Conservation (phyloP, 345 rosid species). For the Salix exigua region DNA sequence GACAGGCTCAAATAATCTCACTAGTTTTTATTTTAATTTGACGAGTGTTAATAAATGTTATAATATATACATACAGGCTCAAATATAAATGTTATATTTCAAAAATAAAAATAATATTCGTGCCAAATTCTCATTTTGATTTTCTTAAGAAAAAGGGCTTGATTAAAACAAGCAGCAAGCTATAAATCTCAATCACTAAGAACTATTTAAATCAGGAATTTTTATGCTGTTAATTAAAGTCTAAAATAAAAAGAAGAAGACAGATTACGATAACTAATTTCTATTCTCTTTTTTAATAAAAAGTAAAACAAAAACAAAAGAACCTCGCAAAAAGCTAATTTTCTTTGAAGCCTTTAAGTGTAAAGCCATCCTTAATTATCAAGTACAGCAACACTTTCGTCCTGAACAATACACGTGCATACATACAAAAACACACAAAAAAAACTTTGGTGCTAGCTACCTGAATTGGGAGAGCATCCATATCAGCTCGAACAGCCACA, state of each 20-base stretch:
- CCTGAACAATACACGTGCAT: not conserved
- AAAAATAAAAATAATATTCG: too few species aligned
- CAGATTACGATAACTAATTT: not conserved
- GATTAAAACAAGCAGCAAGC: not conserved
- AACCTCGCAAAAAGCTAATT: not conserved
- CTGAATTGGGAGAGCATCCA: conserved; percentile 28
- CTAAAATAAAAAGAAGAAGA: not conserved
- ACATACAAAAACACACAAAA: not conserved
- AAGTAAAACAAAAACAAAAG: not conserved
- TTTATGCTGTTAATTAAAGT: not conserved
- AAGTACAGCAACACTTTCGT: not conserved
- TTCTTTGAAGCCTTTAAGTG: not conserved
- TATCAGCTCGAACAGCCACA: conserved; percentile 25
- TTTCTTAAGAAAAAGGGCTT: not conserved
- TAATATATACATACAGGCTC: too few species aligned
- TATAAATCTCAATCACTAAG: not conserved
- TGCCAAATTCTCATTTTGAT: not conserved
- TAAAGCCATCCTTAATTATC: not conserved
- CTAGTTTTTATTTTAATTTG: too few species aligned
- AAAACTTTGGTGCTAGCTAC: not conserved
- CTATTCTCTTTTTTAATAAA: not conserved
- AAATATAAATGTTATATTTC: too few species aligned
- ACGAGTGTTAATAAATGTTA: too few species aligned
- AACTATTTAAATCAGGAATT: not conserved
- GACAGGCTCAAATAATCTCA: too few species aligned